Base-by-base conservation (phyloP, 2,329 filamentous ascomycete species). In the Penicillium expansum region DNA sequence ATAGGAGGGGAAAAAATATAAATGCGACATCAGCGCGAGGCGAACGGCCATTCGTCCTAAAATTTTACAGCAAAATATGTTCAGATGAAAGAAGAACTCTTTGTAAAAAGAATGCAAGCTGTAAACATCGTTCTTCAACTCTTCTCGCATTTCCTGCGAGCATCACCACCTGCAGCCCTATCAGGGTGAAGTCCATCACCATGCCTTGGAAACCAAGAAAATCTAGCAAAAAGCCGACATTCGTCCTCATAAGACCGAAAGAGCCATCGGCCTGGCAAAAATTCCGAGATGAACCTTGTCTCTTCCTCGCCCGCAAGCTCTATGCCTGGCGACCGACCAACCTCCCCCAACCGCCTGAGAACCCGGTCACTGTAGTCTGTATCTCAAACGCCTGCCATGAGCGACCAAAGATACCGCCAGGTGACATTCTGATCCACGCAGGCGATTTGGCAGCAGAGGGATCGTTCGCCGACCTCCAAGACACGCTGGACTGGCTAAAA, bases 271-370 rank as follows among this genome's bases (percentile, higher is more conserved):
- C 22, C 5, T 52, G 41, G 50, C 18, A 47, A 47, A 14, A 20
- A 13, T 47, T 52, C 41, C 30, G 30, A n/a, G 3, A 20, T 5
- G 8, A 14, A 37, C 50, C 32, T 22, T 52, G n/a, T 22, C 50
- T 52, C n/a, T 52, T 52, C 24, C 24, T 52, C 9, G 41, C 50
- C 27, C 32, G 24, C 32, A 47, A 47, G 50, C 18, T 47, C 14
- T 37, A 38, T 38, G 22, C 27, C 4, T 38, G 20, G 16, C 41
- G 50, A 22, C 41, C 32, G n/a, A 20, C 18, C 5, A 22, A 27
- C 8, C 41, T 16, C 22, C 7, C 29, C 32, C 9, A 20, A 10
- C 22, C 14, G 1, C 29, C 29, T 6, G 13, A 44, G 2, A 37
- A 30, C 3, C 22, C 50, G 5, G n/a, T 52, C 11, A 38, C 45